A percentile compares a stretch with the other conserved stretches of the same genome.
phyloP scores from a whole-genome alignment of 2,329 filamentous ascomycete species.

The Amylocarpus encephaloides region DNA sequence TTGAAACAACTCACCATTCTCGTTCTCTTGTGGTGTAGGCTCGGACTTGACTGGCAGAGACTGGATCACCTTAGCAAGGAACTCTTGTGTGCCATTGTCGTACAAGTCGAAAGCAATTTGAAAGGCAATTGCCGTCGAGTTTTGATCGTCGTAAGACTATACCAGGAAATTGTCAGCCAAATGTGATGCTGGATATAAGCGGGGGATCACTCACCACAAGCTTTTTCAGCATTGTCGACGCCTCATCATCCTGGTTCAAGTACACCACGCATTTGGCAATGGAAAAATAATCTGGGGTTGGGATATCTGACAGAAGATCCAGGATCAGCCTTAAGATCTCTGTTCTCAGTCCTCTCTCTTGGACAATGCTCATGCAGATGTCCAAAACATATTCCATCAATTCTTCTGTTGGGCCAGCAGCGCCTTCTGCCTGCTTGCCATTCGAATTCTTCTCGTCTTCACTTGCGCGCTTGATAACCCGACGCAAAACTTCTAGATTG shows the following conservation, averaged over 20 bases:
- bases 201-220: constrained; percentile 48
- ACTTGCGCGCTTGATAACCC: constrained; percentile 82
- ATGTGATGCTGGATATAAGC: not conserved
- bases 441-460: constrained; percentile 70
- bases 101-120: constrained; percentile 98
- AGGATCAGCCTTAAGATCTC: constrained; percentile 87
- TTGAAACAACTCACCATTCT: constrained; percentile 31
- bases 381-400: constrained; percentile 93
- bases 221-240: constrained; percentile 75
- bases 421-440: constrained; percentile 49
- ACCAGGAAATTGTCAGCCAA: not conserved
- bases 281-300: constrained; percentile 91
- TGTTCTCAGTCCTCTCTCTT: constrained; percentile 78
- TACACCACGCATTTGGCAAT: constrained; percentile 98
- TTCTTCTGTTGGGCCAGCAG: constrained; percentile 68
- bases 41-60: constrained; percentile 59
- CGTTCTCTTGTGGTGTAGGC: constrained; percentile 36
- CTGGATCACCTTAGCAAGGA: constrained; percentile 81
- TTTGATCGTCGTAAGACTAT: constrained; percentile 61
- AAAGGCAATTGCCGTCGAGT: constrained; percentile 80
- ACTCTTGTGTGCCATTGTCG: constrained; percentile 97
- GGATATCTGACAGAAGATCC: constrained; percentile 89
- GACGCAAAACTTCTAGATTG: constrained; percentile 78
- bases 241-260: constrained; percentile 84
- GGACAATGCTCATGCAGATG: constrained; percentile 96